Conservation (phyloP, 2,329 filamentous ascomycete genomes). For the Tolypocladium pustulatum region DNA sequence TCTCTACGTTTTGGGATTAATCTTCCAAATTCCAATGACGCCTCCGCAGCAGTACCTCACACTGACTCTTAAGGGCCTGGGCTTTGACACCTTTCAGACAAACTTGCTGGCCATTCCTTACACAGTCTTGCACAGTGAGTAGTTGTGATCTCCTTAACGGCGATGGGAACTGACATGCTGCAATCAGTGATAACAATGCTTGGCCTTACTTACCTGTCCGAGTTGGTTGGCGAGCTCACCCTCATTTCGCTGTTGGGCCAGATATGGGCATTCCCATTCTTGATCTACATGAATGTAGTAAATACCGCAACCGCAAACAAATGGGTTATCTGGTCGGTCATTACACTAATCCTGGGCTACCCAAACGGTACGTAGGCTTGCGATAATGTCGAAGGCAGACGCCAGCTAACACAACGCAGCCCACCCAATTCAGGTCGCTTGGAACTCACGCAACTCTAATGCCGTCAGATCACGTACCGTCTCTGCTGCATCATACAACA, state of each 20-base stretch:
- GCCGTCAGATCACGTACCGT: conserved; percentile 53
- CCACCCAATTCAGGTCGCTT: conserved; percentile 38
- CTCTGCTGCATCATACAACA: conserved; percentile 51
- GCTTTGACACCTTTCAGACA: conserved; percentile 30
- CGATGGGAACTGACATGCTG: background rate
- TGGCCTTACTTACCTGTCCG: conserved; percentile 5
- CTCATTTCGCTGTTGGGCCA: conserved; percentile 30
- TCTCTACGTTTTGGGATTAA: conserved; percentile 31
- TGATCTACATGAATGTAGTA: conserved; percentile 32
- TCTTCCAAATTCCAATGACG: conserved; percentile 25
- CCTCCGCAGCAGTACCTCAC: conserved; percentile 33
- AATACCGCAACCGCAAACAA: conserved; percentile 13
- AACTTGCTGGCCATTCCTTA: conserved; percentile 36
- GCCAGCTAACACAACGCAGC: conserved; percentile 6
- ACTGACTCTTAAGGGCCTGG: conserved; percentile 27
- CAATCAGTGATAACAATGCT: conserved; percentile 5
- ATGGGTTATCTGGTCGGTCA: conserved; percentile 23
- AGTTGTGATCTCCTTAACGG: rapidly evolving
- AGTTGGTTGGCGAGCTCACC: conserved; percentile 3
- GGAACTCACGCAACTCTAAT: conserved; percentile 51
- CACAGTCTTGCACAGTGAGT: background rate
- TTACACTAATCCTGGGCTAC: conserved; percentile 22
- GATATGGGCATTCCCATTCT: conserved; percentile 41
- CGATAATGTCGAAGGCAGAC: background rate
- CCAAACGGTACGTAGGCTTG: conserved; percentile 27